Evolutionary conservation across 1,139 yeast genomes (phyloP).

Genomic region (Blastobotrys niveus): DNA sequence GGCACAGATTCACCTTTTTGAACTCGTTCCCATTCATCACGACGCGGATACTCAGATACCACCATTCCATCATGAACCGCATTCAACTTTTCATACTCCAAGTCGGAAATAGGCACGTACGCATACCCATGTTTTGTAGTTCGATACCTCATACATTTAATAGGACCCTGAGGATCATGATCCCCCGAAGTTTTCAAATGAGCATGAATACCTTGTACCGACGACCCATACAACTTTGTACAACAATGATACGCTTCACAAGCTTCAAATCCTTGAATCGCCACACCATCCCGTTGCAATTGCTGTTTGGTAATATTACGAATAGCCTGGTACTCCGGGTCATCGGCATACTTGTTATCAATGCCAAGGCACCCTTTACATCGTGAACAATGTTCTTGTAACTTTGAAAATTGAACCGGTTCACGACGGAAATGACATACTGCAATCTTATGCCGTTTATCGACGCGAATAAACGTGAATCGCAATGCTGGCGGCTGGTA

Average conservation of each 20-base stretch:
- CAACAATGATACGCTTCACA: conserved; percentile 14
- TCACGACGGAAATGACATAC: conserved; percentile 13
- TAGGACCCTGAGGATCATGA: conserved; percentile 7
- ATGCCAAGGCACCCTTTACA: conserved; percentile 11
- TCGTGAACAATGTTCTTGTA: conserved; percentile 10
- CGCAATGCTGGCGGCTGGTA: conserved; percentile 11
- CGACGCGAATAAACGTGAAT: conserved; percentile 11
- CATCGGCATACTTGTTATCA: conserved; percentile 7
- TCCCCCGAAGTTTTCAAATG: conserved; percentile 10
- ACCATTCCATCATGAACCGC: conserved; percentile 9
- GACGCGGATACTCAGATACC: conserved; percentile 8
- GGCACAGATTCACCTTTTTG: conserved; percentile 2
- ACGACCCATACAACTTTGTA: conserved; percentile 11
- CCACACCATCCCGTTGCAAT: conserved; percentile 11
- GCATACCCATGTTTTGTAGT: conserved; percentile 14
- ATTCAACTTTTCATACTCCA: conserved; percentile 12
- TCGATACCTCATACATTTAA: conserved; percentile 13
- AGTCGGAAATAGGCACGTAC: conserved; percentile 11
- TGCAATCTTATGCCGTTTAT: conserved; percentile 11
- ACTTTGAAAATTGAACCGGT: conserved; percentile 11
- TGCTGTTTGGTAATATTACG: conserved; percentile 12
- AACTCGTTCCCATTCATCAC: conserved; percentile 8
- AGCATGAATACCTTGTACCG: conserved; percentile 12
- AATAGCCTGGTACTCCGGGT: conserved; percentile 7
- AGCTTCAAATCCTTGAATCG: conserved; percentile 15